Conservation (phyloP, 164 flowering plant genomes). For the Paratinospora sagittata region DNA sequence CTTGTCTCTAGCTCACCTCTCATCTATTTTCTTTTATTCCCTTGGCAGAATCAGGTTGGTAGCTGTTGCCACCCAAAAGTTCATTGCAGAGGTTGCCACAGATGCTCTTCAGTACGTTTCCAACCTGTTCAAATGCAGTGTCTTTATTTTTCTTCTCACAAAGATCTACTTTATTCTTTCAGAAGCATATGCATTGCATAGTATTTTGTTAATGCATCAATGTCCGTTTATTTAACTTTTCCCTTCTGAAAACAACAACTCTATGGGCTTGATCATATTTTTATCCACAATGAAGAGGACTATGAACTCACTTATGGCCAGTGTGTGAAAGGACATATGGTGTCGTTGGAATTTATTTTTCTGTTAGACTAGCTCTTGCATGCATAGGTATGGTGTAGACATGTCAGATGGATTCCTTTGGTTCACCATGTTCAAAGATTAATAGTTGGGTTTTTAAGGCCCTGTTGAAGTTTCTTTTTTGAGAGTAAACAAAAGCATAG, state of each 20-base stretch:
- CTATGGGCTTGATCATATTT: background rate
- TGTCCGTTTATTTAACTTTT: no score
- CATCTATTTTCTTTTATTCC: constrained; percentile 3
- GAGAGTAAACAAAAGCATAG: no score
- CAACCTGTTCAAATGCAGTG: background rate
- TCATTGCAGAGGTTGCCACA: constrained; percentile 82
- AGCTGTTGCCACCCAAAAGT: constrained; percentile 98
- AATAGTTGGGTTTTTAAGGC: no score
- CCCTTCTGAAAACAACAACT: background rate
- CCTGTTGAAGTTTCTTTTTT: no score
- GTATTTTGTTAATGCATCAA: background rate
- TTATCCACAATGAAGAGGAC: background rate
- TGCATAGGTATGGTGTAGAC: background rate
- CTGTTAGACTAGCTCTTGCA: background rate
- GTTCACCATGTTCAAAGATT: background rate
- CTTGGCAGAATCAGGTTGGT: constrained; percentile 71
- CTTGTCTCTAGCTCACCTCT: background rate
- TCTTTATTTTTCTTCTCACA: background rate
- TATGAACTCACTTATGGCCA: background rate
- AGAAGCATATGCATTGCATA: background rate
- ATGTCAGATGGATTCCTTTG: background rate
- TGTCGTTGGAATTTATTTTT: background rate
- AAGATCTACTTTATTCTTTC: constrained; percentile 1
- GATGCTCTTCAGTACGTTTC: constrained; percentile 87
- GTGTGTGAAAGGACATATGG: background rate